Evolutionary conservation across 352 stramenopile genomes (phyloP).

Genomic region (Globisporangium ultimum): DNA sequence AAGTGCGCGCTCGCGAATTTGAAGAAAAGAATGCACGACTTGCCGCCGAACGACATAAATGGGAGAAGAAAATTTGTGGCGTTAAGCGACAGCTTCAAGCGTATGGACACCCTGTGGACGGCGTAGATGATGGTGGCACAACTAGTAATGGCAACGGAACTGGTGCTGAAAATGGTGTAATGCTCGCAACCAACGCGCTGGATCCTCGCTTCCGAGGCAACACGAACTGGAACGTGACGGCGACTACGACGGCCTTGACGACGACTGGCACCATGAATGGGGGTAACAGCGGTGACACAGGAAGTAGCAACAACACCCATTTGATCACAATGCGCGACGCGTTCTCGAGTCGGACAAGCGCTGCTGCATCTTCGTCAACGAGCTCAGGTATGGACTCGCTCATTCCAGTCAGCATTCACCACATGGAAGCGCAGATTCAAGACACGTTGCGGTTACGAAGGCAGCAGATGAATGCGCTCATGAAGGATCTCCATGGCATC

Average conservation of each 20-base stretch:
- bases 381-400: constrained; percentile 14
- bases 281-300: constrained; percentile 10
- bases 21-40: constrained; percentile 34
- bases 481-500: constrained; percentile 22
- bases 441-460: constrained; percentile 25
- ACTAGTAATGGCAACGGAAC: no score
- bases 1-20: constrained; percentile 38
- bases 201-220: no score
- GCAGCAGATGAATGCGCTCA: constrained; percentile 26
- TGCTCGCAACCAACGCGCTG: no score
- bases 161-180: no score
- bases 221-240: not conserved
- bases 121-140: not conserved
- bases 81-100: constrained; percentile 14
- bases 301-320: constrained; percentile 20
- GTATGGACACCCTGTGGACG: constrained; percentile 6
- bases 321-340: constrained; percentile 18
- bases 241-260: not conserved
- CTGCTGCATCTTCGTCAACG: not conserved
- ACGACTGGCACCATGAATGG: not conserved
- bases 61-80: constrained; percentile 34
- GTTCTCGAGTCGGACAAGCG: constrained; percentile 6
- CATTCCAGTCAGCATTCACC: constrained; percentile 19
- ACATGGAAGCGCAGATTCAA: constrained; percentile 25
- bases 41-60: constrained; percentile 27